Base-by-base conservation (phyloP, 352 stramenopile genomes). In the Peronosclerospora sorghi region DNA sequence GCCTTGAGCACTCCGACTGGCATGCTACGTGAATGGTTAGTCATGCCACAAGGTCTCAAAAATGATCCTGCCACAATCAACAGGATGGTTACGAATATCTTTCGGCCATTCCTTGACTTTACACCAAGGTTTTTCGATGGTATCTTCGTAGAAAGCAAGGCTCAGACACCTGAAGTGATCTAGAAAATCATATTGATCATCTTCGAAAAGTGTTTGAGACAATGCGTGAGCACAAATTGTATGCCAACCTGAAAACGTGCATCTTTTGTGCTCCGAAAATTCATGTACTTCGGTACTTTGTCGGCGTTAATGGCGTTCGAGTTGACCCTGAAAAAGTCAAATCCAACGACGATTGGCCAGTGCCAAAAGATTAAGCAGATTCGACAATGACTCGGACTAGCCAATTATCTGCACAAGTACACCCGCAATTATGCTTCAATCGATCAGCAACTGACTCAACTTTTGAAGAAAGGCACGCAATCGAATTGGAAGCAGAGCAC, bases 331-430 rank as follows among this genome's bases (percentile, higher is more conserved):
- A 10, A 10, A 10, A 6, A 10, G 5, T 39, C 51, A 0, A 45
- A 59, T 14, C 28, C 0, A 66, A 56, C n/a, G 54, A 1, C 12
- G 34, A 20, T 7, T 51, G 15, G 13, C 41, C 37, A 21, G 43
- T 13, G 7, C 39, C 18, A 0, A 19, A 10, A n/a, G n/a, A n/a
- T n/a, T n/a, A n/a, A n/a, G n/a, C n/a, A n/a, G n/a, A n/a, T n/a
- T n/a, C 4, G 32, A 41, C 24, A 32, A 32, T 14, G 55, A n/a
- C n/a, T n/a, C n/a, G n/a, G n/a, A n/a, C n/a, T n/a, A n/a, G n/a
- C n/a, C n/a, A n/a, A n/a, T n/a, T n/a, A n/a, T n/a, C n/a, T n/a
- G n/a, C n/a, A n/a, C n/a, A n/a, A n/a, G n/a, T n/a, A n/a, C n/a
- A n/a, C 18, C 7, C 24, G 48, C 0, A 5, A 58, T n/a, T 1